These are phyloP conservation scores for Pythium phragmiticola DNA, from an alignment of 352 stramenopile species.

Conservation along the genomic window DNA sequence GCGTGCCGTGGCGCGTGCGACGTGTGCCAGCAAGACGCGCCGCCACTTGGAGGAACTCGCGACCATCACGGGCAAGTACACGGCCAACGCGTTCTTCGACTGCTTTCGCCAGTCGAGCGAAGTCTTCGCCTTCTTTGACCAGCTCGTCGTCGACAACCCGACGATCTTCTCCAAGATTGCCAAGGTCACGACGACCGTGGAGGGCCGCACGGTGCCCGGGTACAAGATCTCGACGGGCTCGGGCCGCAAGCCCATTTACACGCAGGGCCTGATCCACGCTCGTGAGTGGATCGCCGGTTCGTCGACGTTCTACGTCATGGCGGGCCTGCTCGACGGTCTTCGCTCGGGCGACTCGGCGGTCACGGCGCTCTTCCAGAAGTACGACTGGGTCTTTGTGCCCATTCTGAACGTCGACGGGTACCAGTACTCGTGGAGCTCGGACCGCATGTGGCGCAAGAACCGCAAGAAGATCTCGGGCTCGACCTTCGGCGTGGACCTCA, in stretches of 20 bases:
- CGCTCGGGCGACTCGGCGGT: conserved; percentile 19
- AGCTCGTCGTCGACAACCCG: conserved; percentile 31
- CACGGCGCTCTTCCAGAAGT: conserved; percentile 29
- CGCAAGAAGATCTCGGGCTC: conserved; percentile 11
- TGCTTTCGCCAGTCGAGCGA: conserved; percentile 32
- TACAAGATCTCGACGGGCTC: conserved; percentile 37
- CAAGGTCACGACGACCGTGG: conserved; percentile 13
- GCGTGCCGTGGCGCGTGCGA: conserved; percentile 1
- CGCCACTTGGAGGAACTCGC: conserved; percentile 11
- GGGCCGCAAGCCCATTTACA: conserved; percentile 27
- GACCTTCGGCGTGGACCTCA: conserved; percentile 31
- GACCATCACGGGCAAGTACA: conserved; percentile 21
- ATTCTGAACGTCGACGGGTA: conserved; percentile 40
- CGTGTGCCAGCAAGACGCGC: conserved; percentile 5
- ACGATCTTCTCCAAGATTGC: conserved; percentile 35
- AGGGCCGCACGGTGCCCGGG: conserved; percentile 26
- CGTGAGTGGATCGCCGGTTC: conserved; percentile 34
- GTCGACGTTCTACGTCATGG: conserved; percentile 30
- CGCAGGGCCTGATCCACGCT: conserved; percentile 33
- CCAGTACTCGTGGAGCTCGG: conserved; percentile 20
- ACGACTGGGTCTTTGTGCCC: conserved; percentile 38
- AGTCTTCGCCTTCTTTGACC: conserved; percentile 30
- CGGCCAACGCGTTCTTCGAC: conserved; percentile 35
- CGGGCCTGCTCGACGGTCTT: conserved; percentile 27
- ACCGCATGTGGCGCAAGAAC: conserved; percentile 38